Evolutionary conservation across 1,139 yeast genomes (phyloP).

Genomic region (Zhuliangozyma blackwelliae): DNA sequence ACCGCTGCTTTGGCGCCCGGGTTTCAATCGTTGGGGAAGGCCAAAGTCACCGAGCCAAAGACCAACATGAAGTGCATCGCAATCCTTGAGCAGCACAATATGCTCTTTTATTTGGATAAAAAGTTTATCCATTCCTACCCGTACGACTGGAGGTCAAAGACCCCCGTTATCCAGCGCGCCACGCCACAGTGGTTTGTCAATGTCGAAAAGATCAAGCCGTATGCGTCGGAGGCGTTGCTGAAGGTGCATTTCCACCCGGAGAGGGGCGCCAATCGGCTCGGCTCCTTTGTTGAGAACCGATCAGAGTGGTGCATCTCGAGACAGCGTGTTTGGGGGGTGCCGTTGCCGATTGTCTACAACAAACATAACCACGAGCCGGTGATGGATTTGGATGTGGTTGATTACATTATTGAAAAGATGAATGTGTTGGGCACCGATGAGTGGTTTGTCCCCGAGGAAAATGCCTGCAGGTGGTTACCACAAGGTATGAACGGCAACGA

Average conservation of each 20-base stretch:
- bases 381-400: conserved; percentile 48
- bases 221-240: conserved; percentile 57
- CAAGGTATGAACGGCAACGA: conserved; percentile 14
- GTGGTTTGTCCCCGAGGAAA: conserved; percentile 66
- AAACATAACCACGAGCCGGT: conserved; percentile 57
- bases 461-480: conserved; percentile 72
- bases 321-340: conserved; percentile 98
- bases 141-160: conserved; percentile 94
- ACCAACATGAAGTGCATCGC: conserved; percentile 37
- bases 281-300: conserved; percentile 70
- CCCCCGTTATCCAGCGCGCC: conserved; percentile 90
- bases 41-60: conserved; percentile 60
- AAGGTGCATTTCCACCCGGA: conserved; percentile 70
- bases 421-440: conserved; percentile 63
- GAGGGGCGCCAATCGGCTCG: conserved; percentile 64
- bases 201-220: conserved; percentile 64
- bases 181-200: conserved; percentile 98
- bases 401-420: conserved; percentile 49
- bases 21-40: conserved; percentile 43
- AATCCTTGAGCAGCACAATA: conserved; percentile 36
- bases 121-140: conserved; percentile 82
- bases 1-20: conserved; percentile 42
- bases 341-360: conserved; percentile 80
- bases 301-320: conserved; percentile 98
- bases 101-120: conserved; percentile 47